Conservation (phyloP, 163 green algal genomes). For the Chloromonas sp. region DNA sequence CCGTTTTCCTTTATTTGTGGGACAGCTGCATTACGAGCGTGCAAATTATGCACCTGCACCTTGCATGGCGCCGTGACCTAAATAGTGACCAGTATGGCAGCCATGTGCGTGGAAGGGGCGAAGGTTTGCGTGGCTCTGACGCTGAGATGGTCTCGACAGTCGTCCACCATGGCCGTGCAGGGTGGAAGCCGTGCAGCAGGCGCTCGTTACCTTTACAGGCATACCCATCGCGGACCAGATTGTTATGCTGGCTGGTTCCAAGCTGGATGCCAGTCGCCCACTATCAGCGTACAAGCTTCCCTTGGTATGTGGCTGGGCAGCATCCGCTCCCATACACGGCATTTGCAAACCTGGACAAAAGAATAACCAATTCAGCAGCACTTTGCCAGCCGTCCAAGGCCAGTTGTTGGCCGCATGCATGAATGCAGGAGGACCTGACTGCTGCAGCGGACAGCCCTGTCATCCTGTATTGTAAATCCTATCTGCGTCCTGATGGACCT, state of each 20-base stretch:
- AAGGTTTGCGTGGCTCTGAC: too few species aligned
- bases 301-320: conserved; percentile 24
- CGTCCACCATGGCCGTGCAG: conserved; percentile 29
- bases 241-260: conserved; percentile 63
- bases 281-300: conserved; percentile 70
- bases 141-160: too few species aligned
- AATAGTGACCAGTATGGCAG: too few species aligned
- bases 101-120: too few species aligned
- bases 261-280: conserved; percentile 56
- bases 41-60: too few species aligned
- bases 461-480: conserved; percentile 73
- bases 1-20: not conserved
- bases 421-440: not conserved
- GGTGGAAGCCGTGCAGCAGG: conserved; percentile 73
- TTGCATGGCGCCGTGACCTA: too few species aligned
- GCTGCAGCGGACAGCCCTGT: conserved; percentile 52
- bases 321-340: not conserved
- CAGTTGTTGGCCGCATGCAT: not conserved
- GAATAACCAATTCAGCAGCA: too few species aligned
- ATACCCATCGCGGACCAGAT: conserved; percentile 77
- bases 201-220: conserved; percentile 67
- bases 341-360: too few species aligned
- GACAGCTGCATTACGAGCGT: too few species aligned
- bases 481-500: conserved; percentile 45
- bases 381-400: too few species aligned